Conservation (phyloP, 495 filamentous ascomycete species). For the Pyrenopolyporus hunteri region DNA sequence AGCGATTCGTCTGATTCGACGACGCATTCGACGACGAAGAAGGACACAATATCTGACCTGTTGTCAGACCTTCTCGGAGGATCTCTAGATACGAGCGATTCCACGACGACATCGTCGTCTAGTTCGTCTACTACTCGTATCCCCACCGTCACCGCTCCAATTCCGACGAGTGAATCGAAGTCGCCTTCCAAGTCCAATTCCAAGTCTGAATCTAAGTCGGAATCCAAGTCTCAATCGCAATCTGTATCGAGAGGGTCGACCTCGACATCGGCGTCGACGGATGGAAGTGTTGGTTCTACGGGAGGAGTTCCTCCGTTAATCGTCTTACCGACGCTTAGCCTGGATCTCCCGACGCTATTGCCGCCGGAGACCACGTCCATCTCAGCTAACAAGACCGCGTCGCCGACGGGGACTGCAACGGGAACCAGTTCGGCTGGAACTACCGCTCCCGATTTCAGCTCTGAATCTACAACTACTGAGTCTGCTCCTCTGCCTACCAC, state of each 20-base stretch:
- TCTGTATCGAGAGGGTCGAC: not conserved
- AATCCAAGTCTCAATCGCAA: conserved; percentile 8
- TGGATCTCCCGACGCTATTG: conserved; percentile 17
- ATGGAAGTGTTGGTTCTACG: conserved; percentile 17
- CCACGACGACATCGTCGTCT: conserved; percentile 10
- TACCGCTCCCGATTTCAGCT: not conserved
- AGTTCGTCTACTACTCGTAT: conserved; percentile 11
- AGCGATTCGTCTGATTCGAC: conserved; percentile 22
- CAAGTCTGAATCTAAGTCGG: conserved; percentile 12
- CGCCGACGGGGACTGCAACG: conserved; percentile 4
- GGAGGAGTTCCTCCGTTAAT: conserved; percentile 26
- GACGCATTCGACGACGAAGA: conserved; percentile 39
- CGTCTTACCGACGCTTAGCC: conserved; percentile 31
- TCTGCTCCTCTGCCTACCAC: conserved; percentile 23
- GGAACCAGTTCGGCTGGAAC: not conserved
- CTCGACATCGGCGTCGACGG: conserved; percentile 4
- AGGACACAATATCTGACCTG: conserved; percentile 42
- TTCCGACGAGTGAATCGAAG: conserved; percentile 12
- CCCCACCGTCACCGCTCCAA: conserved; percentile 5
- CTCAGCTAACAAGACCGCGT: conserved; percentile 20
- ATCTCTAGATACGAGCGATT: conserved; percentile 14
- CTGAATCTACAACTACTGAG: conserved; percentile 16
- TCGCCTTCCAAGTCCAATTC: conserved; percentile 17
- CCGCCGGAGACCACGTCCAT: conserved; percentile 23
- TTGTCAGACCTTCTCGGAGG: conserved; percentile 30